A percentile compares a stretch with the other conserved stretches of the same genome.
These are phyloP conservation scores for Hyaloperonospora arabidopsidis DNA, from an alignment of 352 stramenopile species.

Conservation along the genomic window DNA sequence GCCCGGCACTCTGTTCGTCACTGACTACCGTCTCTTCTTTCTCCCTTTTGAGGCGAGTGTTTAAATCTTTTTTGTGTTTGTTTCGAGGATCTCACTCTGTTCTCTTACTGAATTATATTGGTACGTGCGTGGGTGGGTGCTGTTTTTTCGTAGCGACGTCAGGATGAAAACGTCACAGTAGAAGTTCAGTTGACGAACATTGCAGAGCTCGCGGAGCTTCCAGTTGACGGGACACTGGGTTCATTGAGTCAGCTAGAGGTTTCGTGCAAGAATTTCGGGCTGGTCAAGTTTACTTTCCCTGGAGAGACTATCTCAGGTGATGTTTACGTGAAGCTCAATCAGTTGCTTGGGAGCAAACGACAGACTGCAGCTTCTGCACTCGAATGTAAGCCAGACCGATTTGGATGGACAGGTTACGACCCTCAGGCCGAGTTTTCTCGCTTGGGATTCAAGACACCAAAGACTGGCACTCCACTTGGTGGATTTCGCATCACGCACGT, in stretches of 20 bases:
- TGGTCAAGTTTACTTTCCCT: slow-evolving; percentile 72
- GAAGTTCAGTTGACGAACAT: slow-evolving; percentile 68
- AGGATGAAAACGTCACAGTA: slow-evolving; percentile 39
- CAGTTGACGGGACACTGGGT: slow-evolving; percentile 32
- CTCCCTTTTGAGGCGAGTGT: slow-evolving; percentile 56
- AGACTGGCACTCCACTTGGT: slow-evolving; percentile 26
- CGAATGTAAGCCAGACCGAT: slow-evolving; percentile 29
- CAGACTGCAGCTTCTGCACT: slow-evolving; percentile 48
- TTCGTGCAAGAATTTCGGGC: slow-evolving; percentile 82
- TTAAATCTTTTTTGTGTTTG: not conserved
- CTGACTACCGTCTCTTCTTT: slow-evolving; percentile 64
- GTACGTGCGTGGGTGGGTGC: not conserved
- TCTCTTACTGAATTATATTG: no score
- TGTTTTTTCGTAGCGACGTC: slow-evolving; percentile 15
- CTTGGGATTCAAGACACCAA: slow-evolving; percentile 42
- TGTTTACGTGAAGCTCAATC: slow-evolving; percentile 60
- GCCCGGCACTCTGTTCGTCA: slow-evolving; percentile 71
- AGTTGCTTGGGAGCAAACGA: slow-evolving; percentile 45
- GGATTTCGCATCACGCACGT: slow-evolving; percentile 60
- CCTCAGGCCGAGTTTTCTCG: slow-evolving; percentile 49
- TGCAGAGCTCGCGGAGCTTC: slow-evolving; percentile 61
- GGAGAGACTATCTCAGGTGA: slow-evolving; percentile 54
- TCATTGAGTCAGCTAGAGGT: slow-evolving; percentile 68
- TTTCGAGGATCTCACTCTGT: not conserved
- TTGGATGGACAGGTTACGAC: slow-evolving; percentile 54